Evolutionary conservation across 345 rosid genomes (phyloP), one percentile per base, ranked within the genome.

Genomic region (Carallia pectinifolia): DNA sequence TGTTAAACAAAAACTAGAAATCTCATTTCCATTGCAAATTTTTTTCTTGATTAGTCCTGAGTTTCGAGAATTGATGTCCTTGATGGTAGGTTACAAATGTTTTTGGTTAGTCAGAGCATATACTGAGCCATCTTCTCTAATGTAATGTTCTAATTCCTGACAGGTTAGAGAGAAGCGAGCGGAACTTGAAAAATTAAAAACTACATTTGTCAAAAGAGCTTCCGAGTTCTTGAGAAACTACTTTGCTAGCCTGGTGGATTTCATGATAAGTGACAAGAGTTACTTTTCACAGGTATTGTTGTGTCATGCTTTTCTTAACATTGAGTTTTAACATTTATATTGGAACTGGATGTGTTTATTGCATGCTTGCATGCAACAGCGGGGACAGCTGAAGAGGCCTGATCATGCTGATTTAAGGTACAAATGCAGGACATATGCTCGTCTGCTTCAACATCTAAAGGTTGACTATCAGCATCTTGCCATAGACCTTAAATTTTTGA

Each of bases 351-450:
- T 70, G 61, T 52, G 34, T 48, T 67, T 19, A 58, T 55, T 38
- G 8, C 67, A 56, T 70, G 55, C 68, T 63, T 81, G 62, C 68
- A 56, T 72, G 74, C 75, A 80, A 86, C 89, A 95, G 98, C 82
- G 94, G 73, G 99, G 98, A 38, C 98, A 95, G 81, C 82, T 95
- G 79, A 95, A 95, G 87, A 89, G 98, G 80, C 99, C 98, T 71
- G 99, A 92, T 84, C 99, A 95, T 85, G 98, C 98, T 65, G 99
- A 95, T 71, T 86, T 95, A 82, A 85, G 99, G 75, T 95, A 95
- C 82, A 95, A 92, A 82, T 95, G 99, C 84, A 85, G 99, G 84
- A 92, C 97, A 74, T 95, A 95, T 86, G 98, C 99, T 78, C 99
- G 99, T 61, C 92, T 95, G 72, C 83, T 95, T 71, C 98, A 92